These are phyloP conservation scores for Pelargonium fulgidum DNA, from an alignment of 441 rosid genomes.

Conservation along the genomic window DNA sequence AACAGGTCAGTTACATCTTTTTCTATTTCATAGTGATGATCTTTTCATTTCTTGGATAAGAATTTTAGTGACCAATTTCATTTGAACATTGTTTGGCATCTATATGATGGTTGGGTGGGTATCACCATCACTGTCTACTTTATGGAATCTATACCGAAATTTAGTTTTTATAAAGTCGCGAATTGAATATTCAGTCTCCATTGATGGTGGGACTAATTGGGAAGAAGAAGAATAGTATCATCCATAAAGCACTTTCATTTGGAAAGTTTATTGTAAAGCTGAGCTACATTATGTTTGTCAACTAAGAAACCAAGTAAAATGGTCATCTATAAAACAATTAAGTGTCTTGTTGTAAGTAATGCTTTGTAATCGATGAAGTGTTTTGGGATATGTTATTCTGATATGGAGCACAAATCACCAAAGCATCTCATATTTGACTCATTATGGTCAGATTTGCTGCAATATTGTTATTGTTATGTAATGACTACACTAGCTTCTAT, in stretches of 20 bases:
- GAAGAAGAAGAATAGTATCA: background rate
- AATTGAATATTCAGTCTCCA: background rate
- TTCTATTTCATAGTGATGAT: background rate
- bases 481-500: too few species aligned
- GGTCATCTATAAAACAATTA: background rate
- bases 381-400: background rate
- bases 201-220: background rate
- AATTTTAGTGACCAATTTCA: background rate
- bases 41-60: background rate
- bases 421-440: background rate
- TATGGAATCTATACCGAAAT: constrained; percentile 14
- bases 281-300: background rate
- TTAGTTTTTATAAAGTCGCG: background rate
- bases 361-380: background rate
- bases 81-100: background rate
- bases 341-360: background rate
- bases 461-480: background rate
- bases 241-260: constrained; percentile 2
- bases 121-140: constrained; percentile 2
- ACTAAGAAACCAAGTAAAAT: background rate
- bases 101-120: background rate
- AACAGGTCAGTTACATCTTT: constrained; percentile 34
- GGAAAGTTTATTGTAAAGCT: background rate
- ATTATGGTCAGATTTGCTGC: background rate
- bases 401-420: background rate